phyloP scores from a whole-genome alignment of 768 basidiomycete species.

The Lactifluus rugatus region DNA sequence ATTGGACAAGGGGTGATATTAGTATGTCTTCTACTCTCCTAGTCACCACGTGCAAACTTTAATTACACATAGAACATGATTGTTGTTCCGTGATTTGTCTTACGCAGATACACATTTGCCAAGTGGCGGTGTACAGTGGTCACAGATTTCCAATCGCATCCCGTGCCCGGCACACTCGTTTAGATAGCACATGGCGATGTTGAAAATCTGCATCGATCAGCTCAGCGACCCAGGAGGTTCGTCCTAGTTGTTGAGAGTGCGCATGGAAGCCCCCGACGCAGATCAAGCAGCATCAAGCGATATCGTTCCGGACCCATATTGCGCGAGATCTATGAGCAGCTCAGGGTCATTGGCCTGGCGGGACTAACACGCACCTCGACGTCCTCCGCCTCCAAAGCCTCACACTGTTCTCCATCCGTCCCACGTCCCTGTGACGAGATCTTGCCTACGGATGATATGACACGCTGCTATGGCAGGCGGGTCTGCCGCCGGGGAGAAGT shows the following conservation, averaged over 20 bases:
- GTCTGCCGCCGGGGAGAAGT: slow-evolving; percentile 44
- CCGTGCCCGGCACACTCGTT: too few species aligned
- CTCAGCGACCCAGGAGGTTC: neutral
- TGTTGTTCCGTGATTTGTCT: too few species aligned
- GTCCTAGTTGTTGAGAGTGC: too few species aligned
- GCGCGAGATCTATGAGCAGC: slow-evolving; percentile 44
- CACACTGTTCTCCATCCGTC: slow-evolving; percentile 70
- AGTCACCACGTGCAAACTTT: too few species aligned
- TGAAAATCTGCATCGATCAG: neutral
- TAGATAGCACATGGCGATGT: too few species aligned
- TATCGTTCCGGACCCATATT: slow-evolving; percentile 36
- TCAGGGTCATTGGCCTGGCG: too few species aligned
- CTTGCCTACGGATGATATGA: slow-evolving; percentile 56
- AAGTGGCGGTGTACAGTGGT: too few species aligned
- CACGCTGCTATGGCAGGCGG: slow-evolving; percentile 81
- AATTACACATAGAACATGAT: too few species aligned
- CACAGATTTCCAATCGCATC: too few species aligned
- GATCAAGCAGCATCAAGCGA: neutral
- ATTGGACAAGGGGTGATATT: neutral
- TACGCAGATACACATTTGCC: too few species aligned
- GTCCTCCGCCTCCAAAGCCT: slow-evolving; percentile 71
- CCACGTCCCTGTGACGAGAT: slow-evolving; percentile 81
- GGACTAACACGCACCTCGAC: slow-evolving; percentile 58
- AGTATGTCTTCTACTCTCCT: too few species aligned
- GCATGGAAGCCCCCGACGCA: neutral